Base-by-base conservation (phyloP, 176 grass and related monocot genomes). In the Cenchrus americanus region DNA sequence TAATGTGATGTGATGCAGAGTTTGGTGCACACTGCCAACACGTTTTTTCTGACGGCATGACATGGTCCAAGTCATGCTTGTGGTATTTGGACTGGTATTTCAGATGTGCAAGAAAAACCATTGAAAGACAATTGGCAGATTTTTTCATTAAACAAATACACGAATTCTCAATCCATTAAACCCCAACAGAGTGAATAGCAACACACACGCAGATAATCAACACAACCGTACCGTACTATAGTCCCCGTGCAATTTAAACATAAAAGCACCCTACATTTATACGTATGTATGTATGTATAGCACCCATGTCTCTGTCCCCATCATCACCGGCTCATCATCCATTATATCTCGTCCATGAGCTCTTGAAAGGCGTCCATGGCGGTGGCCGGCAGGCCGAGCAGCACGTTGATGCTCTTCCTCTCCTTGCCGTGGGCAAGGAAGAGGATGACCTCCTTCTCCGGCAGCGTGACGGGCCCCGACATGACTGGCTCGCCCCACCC, bases 371-470 rank as follows among this genome's bases (percentile, higher is more conserved):
- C 89, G 0, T 88, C 91, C 96, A 99, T 94, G 67, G 96, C 91
- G 0, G 91, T 83, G 13, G 77, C 89, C 7, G 96, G 96, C n/a
- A 99, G 80, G 0, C 93, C 96, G 3, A 99, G 91, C 2, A 99
- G 93, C 22, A 99, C 96, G 34, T 99, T 99, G 48, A 94, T 94
- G 87, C 93, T 90, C 77, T 85, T 89, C 82, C 91, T 86, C 81
- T 91, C 93, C 89, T 96, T 66, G 2, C 93, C 93, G 48, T 99
- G 93, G 2, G 96, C 85, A 22, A 99, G 87, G 88, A 99, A 99
- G 59, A 99, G 84, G 43, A 92, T 89, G 21, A 99, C 91, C 83
- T 99, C 96, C 86, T 96, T 96, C 87, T 96, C 87, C 30, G 96
- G 96, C 60, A 99, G 91, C 11, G 83, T 90, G 43, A 99, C 96